Conservation (phyloP, 2,329 filamentous ascomycete genomes). For the Aspergillus bombycis region DNA sequence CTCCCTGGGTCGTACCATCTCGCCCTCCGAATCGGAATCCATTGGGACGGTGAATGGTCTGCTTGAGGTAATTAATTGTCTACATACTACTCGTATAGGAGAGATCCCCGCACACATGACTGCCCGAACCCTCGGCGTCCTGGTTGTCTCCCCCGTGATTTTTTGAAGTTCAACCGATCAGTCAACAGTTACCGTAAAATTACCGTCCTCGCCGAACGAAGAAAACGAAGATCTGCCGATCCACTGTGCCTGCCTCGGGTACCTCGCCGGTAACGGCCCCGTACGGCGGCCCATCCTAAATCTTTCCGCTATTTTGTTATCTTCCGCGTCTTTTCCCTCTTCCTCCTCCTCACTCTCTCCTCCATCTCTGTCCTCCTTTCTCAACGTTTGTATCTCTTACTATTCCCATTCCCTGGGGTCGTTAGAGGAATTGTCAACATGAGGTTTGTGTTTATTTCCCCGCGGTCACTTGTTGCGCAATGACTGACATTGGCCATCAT, state of each 20-base stretch:
- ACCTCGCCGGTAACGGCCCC: background rate
- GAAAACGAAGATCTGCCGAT: background rate
- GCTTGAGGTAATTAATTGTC: too few species aligned
- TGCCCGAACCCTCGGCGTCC: background rate
- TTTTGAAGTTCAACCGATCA: background rate
- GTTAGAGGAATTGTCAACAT: slow-evolving; percentile 26
- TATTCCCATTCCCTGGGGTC: slow-evolving; percentile 2
- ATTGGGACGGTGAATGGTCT: background rate
- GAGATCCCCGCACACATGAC: slow-evolving; percentile 3
- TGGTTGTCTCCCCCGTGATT: too few species aligned
- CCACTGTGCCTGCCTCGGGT: background rate
- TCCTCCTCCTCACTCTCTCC: slow-evolving; percentile 7
- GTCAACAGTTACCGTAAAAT: slow-evolving; percentile 2
- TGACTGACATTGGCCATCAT: slow-evolving; percentile 13
- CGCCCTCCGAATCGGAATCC: background rate
- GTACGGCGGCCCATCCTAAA: background rate
- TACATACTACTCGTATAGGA: too few species aligned
- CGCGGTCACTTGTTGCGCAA: background rate
- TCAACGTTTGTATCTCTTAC: slow-evolving; percentile 5
- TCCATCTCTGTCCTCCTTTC: slow-evolving; percentile 2
- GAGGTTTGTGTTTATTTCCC: slow-evolving; percentile 29
- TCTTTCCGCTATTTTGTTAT: slow-evolving; percentile 1
- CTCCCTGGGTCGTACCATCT: background rate
- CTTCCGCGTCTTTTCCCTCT: slow-evolving; percentile 14
- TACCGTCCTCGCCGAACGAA: background rate